Percentiles rank a stretch among this genome's conserved stretches.
phyloP scores from a whole-genome alignment of 208 protist species.

The Wallacemonas rigidus region DNA sequence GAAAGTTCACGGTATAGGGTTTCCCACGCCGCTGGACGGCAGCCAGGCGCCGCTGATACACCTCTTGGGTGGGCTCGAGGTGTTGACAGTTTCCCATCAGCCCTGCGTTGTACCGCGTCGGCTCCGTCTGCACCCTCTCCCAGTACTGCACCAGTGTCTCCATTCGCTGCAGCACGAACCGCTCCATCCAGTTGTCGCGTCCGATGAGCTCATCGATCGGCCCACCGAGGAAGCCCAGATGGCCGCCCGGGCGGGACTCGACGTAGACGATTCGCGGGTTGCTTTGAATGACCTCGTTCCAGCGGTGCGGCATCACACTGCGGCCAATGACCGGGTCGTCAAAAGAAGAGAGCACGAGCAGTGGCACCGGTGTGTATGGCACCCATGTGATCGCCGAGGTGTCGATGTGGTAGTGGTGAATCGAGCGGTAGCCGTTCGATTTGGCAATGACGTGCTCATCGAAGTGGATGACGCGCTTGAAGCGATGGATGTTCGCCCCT shows the following conservation, averaged over 20 bases:
- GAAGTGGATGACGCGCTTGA: constrained; percentile 43
- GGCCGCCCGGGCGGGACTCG: constrained; percentile 45
- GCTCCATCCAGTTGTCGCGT: constrained; percentile 38
- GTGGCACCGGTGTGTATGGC: constrained; percentile 39
- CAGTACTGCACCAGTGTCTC: constrained; percentile 33
- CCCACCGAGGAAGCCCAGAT: constrained; percentile 61
- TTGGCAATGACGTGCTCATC: constrained; percentile 54
- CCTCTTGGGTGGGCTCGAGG: not conserved
- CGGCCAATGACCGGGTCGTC: constrained; percentile 63
- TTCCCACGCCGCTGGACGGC: not conserved
- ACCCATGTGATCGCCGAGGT: constrained; percentile 46
- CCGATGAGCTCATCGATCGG: constrained; percentile 39
- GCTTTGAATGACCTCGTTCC: constrained; percentile 32
- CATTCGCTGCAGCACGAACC: constrained; percentile 39
- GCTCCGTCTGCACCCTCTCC: constrained; percentile 22
- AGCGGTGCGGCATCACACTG: constrained; percentile 40
- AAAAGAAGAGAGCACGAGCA: constrained; percentile 36
- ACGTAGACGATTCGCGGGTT: constrained; percentile 56
- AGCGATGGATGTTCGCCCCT: constrained; percentile 31
- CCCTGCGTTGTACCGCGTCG: constrained; percentile 11
- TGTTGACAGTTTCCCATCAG: constrained; percentile 15
- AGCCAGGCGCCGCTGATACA: constrained; percentile 11
- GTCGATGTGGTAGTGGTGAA: constrained; percentile 57
- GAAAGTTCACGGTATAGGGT: constrained; percentile 6
- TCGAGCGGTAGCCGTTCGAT: constrained; percentile 43